These are phyloP conservation scores for Ceratocystis smalleyi DNA, from an alignment of 2,329 filamentous ascomycete species.

Conservation along the genomic window DNA sequence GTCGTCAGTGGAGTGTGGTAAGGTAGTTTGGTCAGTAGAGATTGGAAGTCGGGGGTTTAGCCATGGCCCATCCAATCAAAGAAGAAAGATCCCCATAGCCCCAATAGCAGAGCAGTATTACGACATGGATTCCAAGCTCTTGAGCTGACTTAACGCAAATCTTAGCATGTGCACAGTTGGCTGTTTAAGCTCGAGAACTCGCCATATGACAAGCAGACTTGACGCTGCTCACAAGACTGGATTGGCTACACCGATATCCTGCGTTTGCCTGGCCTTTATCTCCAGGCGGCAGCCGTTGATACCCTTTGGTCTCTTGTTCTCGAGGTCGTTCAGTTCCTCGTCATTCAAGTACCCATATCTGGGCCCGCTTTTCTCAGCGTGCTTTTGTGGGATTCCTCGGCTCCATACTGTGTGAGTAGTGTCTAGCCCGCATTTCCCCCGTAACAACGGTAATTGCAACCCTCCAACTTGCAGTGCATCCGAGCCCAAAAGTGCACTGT, in stretches of 20 bases:
- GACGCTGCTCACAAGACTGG: background rate
- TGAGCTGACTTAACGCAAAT: too few species aligned
- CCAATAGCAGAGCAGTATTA: background rate
- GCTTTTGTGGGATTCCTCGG: background rate
- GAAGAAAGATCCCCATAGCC: background rate
- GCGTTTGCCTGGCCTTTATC: background rate
- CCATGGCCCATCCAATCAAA: background rate
- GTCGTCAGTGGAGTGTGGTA: background rate
- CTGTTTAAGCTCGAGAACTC: background rate
- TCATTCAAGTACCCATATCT: too few species aligned
- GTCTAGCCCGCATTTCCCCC: background rate
- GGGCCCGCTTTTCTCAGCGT: background rate
- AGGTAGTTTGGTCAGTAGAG: background rate
- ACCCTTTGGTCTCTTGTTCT: background rate
- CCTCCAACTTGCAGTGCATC: background rate
- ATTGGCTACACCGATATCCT: background rate
- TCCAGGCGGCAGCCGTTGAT: background rate
- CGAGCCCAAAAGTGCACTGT: slow-evolving; percentile 8
- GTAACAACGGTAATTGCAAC: background rate
- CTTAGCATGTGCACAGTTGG: background rate
- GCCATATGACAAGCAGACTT: background rate
- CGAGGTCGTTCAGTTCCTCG: background rate
- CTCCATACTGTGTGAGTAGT: background rate
- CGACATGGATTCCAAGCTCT: too few species aligned
- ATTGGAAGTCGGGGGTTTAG: background rate